phyloP scores from a whole-genome alignment of 495 filamentous ascomycete species.

The Aspergillus panamensis region DNA sequence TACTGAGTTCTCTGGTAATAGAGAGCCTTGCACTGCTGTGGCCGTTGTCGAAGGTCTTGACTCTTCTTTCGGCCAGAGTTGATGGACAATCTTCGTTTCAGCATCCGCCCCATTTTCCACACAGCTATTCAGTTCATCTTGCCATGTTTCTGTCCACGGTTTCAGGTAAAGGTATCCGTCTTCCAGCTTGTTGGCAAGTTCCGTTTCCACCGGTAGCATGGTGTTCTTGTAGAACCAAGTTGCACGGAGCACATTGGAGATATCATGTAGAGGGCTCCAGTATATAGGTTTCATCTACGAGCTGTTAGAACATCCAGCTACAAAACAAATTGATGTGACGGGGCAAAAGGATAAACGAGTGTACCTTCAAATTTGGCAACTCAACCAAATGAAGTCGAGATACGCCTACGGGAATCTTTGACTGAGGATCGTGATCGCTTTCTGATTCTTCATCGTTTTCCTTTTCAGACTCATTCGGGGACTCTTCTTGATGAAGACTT shows the following conservation, averaged over 20 bases:
- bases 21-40: not conserved
- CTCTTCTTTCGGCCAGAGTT: constrained; percentile 65
- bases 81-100: constrained; percentile 83
- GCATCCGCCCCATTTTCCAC: constrained; percentile 85
- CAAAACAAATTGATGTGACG: constrained; percentile 2
- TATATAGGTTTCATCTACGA: constrained; percentile 93
- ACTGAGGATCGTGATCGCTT: constrained; percentile 21
- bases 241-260: constrained; percentile 74
- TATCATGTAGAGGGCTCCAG: constrained; percentile 93
- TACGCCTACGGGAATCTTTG: constrained; percentile 65
- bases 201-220: constrained; percentile 82
- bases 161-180: constrained; percentile 80
- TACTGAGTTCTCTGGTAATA: constrained; percentile 11
- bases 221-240: constrained; percentile 98
- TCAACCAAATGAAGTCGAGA: constrained; percentile 66
- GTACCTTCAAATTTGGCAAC: constrained; percentile 48
- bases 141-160: constrained; percentile 91
- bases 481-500: constrained; percentile 26
- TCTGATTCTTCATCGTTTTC: constrained; percentile 17
- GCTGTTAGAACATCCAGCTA: constrained; percentile 7
- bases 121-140: constrained; percentile 86
- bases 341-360: constrained; percentile 1
- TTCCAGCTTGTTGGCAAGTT: constrained; percentile 90
- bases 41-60: constrained; percentile 27
- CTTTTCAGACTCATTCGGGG: constrained; percentile 4